Conservation (phyloP, 345 rosid species). For the Eucalyptus cloeziana region DNA sequence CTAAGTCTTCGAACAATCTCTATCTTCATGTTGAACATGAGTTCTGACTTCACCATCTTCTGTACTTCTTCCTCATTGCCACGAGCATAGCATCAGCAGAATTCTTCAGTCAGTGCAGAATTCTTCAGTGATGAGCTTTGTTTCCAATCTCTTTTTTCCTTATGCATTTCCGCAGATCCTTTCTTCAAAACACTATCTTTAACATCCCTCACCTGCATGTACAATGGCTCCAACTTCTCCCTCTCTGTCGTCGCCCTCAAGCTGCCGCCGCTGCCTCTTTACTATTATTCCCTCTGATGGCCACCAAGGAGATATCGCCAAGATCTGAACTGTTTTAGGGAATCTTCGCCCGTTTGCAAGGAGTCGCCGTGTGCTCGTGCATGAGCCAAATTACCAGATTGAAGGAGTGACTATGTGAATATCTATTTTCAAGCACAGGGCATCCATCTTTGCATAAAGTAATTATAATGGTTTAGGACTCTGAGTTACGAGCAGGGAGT, state of each 20-base stretch:
- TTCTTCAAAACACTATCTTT: too few relatives aligned
- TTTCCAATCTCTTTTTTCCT: too few relatives aligned
- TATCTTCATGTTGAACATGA: too few relatives aligned
- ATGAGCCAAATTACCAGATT: neutral
- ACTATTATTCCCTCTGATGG: neutral
- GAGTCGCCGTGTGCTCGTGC: neutral
- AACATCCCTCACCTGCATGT: too few relatives aligned
- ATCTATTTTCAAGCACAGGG: neutral
- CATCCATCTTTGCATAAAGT: neutral
- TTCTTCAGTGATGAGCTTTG: too few relatives aligned
- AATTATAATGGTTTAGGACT: neutral
- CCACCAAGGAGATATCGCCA: neutral
- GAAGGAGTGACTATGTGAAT: neutral
- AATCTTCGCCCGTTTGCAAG: neutral
- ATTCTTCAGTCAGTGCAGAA: too few relatives aligned
- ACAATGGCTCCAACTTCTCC: neutral
- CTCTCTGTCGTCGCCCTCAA: neutral
- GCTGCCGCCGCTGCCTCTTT: neutral
- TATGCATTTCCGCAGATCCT: too few relatives aligned
- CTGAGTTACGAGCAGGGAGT: neutral
- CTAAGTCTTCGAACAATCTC: too few relatives aligned
- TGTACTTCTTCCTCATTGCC: too few relatives aligned
- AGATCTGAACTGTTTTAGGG: neutral
- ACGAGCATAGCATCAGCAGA: too few relatives aligned
- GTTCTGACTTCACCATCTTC: too few relatives aligned